Base-by-base conservation (phyloP, 2,329 filamentous ascomycete species). In the Helminthosporium solani region DNA sequence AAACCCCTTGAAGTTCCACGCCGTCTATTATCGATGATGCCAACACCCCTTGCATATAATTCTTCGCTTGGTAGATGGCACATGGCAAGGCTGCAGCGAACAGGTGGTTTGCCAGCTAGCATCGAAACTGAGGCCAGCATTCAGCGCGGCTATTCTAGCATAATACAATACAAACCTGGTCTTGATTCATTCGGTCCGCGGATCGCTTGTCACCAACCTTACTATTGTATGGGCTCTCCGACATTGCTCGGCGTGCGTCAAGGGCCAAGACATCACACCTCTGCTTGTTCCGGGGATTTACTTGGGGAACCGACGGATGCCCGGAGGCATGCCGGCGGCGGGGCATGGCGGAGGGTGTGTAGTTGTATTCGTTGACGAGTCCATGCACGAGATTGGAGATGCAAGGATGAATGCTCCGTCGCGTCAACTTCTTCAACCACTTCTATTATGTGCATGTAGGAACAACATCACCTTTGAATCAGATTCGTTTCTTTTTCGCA, bases 241-340 rank as follows among this genome's bases (percentile, higher is more conserved):
- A 25, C 23, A 9, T 9, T 9, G 9, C 23, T 25, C 23, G 23
- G 23, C 23, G 23, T 25, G 33, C 16, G 9, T 35, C 7, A 19
- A 8, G 9, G 33, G 19, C 16, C 33, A 35, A 11, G 12, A 14
- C 14, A 31, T 14, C 28, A 12, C n/a, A 3, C 14, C 27, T 28
- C 28, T 31, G 9, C 5, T 31, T 31, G 23, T 18, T 33, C 37
- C 21, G 35, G 46, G 31, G 18, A 40, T 36, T 19, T 15, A 2
- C n/a, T 25, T 49, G 42, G 46, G 46, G 46, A 49, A 38, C 46
- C 46, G 46, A 44, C 27, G 40, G 36, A 31, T 6, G 8, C 14
- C 14, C 28, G 28, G 28, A 31, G 28, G 7, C 7, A 4, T 12
- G 28, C 33, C 37, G 33, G 38, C 39, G 28, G 28, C 18, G 19